phyloP scores from a whole-genome alignment of 2,329 filamentous ascomycete species.

The Nemania sp. region DNA sequence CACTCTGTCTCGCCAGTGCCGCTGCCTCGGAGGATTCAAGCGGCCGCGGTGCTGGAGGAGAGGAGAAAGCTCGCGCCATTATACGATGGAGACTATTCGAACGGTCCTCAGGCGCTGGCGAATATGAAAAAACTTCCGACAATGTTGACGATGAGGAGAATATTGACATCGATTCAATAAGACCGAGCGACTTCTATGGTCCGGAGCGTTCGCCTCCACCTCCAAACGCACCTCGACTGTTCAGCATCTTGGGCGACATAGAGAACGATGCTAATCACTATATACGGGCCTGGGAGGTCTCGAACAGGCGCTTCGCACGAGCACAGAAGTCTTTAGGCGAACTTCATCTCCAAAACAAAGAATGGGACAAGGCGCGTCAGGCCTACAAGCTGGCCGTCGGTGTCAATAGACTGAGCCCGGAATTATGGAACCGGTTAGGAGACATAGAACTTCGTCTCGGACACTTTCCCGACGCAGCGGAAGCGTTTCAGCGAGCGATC shows the following conservation, averaged over 20 bases:
- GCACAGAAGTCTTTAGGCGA: slow-evolving; percentile 88
- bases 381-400: slow-evolving; percentile 78
- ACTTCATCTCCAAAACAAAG: slow-evolving; percentile 67
- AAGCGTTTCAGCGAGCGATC: slow-evolving; percentile 82
- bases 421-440: slow-evolving; percentile 87
- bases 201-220: slow-evolving; percentile 71
- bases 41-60: slow-evolving; percentile 60
- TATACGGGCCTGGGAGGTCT: slow-evolving; percentile 85
- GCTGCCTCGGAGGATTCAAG: slow-evolving; percentile 61
- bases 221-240: slow-evolving; percentile 81
- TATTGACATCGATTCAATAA: slow-evolving; percentile 61
- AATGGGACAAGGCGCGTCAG: slow-evolving; percentile 70
- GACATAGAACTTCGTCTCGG: slow-evolving; percentile 82
- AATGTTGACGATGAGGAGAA: slow-evolving; percentile 55
- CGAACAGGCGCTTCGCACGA: slow-evolving; percentile 76
- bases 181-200: slow-evolving; percentile 57
- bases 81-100: slow-evolving; percentile 80
- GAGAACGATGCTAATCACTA: slow-evolving; percentile 76
- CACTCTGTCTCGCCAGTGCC: slow-evolving; percentile 76
- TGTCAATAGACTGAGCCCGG: slow-evolving; percentile 78
- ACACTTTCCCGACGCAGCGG: slow-evolving; percentile 75
- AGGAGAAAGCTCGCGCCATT: slow-evolving; percentile 79
- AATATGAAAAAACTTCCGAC: slow-evolving; percentile 36
- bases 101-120: slow-evolving; percentile 49
- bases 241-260: slow-evolving; percentile 92